A percentile compares a stretch with the other conserved stretches of the same genome.
These are phyloP conservation scores for Monosporascus sp. DNA, from an alignment of 2,329 filamentous ascomycete species.

Conservation along the genomic window DNA sequence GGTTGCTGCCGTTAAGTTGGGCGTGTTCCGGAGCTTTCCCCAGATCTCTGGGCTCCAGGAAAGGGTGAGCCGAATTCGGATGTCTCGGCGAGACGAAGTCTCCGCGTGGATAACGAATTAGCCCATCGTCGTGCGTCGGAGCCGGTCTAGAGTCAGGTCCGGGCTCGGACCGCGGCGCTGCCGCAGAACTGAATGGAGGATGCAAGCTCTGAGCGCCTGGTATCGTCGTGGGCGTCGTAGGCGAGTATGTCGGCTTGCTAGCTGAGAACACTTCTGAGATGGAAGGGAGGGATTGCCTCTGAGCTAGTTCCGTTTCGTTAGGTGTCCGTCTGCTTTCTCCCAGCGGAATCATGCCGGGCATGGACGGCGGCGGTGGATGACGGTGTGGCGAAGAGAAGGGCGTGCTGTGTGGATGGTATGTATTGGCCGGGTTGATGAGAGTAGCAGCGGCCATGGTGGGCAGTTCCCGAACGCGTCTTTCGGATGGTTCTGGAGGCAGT, in stretches of 20 bases:
- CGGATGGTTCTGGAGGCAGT: slow-evolving; percentile 18
- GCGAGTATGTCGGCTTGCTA: slow-evolving; percentile 24
- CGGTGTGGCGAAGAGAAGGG: slow-evolving; percentile 21
- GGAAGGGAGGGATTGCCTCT: slow-evolving; percentile 29
- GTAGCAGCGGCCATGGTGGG: slow-evolving; percentile 28
- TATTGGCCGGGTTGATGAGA: slow-evolving; percentile 27
- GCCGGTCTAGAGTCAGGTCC: slow-evolving; percentile 21
- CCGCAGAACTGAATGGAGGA: slow-evolving; percentile 18
- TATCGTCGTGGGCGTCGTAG: slow-evolving; percentile 22
- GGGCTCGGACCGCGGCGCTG: slow-evolving; percentile 21
- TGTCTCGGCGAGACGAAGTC: slow-evolving; percentile 20
- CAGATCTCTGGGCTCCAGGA: slow-evolving; percentile 21
- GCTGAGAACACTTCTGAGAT: slow-evolving; percentile 28
- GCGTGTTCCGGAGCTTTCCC: slow-evolving; percentile 18
- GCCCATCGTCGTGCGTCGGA: slow-evolving; percentile 26
- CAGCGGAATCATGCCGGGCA: slow-evolving; percentile 22
- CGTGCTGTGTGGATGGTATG: slow-evolving; percentile 25
- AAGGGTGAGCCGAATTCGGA: slow-evolving; percentile 20
- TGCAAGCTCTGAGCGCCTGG: slow-evolving; percentile 21
- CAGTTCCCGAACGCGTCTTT: slow-evolving; percentile 19
- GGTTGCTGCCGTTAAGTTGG: slow-evolving; percentile 15
- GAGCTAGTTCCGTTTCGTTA: slow-evolving; percentile 20
- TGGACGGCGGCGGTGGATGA: slow-evolving; percentile 17
- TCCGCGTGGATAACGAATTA: slow-evolving; percentile 21
- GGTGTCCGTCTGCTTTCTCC: slow-evolving; percentile 22